These are phyloP conservation scores for Pythium scleroteichum DNA, from an alignment of 352 stramenopile species.

Conservation along the genomic window DNA sequence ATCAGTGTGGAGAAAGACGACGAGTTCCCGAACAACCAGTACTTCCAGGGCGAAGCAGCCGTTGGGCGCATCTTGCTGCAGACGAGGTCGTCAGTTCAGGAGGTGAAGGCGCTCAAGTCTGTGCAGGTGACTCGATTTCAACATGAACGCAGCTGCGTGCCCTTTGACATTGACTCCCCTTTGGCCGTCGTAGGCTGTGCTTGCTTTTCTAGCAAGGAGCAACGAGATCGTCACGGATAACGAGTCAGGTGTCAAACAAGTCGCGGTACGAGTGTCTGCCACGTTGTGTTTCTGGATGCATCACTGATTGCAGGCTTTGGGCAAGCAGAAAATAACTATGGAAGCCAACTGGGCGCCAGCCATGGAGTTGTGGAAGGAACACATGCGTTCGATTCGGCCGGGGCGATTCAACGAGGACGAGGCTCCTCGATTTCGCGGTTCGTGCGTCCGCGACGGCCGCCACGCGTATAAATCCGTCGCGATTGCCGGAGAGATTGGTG, in stretches of 20 bases:
- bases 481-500: constrained; percentile 63
- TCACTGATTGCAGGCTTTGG: too few species aligned
- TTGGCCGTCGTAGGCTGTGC: constrained; percentile 29
- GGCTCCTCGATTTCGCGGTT: constrained; percentile 64
- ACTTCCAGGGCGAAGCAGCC: constrained; percentile 72
- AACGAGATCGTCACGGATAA: constrained; percentile 59
- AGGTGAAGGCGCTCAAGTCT: constrained; percentile 55
- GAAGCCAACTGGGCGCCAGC: constrained; percentile 54
- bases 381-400: constrained; percentile 29
- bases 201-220: constrained; percentile 59
- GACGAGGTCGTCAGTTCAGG: constrained; percentile 47
- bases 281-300: neutral
- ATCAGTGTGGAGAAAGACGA: constrained; percentile 67
- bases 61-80: constrained; percentile 66
- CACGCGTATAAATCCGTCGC: constrained; percentile 73
- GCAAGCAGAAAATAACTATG: constrained; percentile 20
- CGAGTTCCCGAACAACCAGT: constrained; percentile 52
- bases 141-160: neutral
- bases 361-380: constrained; percentile 58
- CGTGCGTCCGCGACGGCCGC: constrained; percentile 75
- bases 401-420: constrained; percentile 12
- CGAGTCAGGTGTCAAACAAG: constrained; percentile 50
- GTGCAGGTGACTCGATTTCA: constrained; percentile 36
- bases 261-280: constrained; percentile 42
- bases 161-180: neutral